Percentiles rank a stretch among this genome's conserved stretches.
These are phyloP conservation scores for Sporothrix sp. DNA, from an alignment of 2,329 filamentous ascomycete species.

Conservation along the genomic window DNA sequence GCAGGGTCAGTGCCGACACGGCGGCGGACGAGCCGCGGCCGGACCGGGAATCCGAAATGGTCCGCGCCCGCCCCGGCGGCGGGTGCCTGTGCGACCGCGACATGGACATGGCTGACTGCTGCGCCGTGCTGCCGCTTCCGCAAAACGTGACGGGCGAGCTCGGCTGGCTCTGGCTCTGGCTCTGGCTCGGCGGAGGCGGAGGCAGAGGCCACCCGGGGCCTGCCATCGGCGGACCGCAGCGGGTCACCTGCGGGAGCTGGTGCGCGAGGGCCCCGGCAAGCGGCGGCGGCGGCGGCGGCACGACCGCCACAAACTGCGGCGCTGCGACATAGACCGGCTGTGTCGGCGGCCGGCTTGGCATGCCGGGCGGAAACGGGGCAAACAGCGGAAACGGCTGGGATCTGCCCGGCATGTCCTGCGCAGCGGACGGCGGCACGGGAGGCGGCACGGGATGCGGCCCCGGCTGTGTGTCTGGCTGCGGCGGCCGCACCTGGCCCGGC, in stretches of 20 bases:
- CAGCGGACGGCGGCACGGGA: not conserved
- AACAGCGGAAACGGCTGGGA: not conserved
- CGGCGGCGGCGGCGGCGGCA: constrained; percentile 14
- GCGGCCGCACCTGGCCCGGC: not conserved
- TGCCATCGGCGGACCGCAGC: not conserved
- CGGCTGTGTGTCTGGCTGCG: not conserved
- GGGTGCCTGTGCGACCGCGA: constrained; percentile 1
- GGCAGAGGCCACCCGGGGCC: not conserved
- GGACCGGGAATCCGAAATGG: not conserved
- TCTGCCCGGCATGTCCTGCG: not conserved
- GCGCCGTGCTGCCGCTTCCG: not conserved
- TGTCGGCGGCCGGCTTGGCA: not conserved
- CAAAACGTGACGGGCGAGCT: not conserved
- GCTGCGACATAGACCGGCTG: not conserved
- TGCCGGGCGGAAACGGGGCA: constrained; percentile 2
- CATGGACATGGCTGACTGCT: not conserved
- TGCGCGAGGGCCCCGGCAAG: not conserved
- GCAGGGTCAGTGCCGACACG: constrained; percentile 3
- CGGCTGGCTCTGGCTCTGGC: not conserved
- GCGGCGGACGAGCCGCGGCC: not conserved
- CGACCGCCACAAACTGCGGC: not conserved
- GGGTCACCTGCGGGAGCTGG: not conserved
- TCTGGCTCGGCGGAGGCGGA: not conserved
- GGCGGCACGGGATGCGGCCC: not conserved
- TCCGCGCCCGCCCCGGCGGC: constrained; percentile 5